Evolutionary conservation across 208 protist genomes (phyloP).

Genomic region (Wallacemonas rigidus): DNA sequence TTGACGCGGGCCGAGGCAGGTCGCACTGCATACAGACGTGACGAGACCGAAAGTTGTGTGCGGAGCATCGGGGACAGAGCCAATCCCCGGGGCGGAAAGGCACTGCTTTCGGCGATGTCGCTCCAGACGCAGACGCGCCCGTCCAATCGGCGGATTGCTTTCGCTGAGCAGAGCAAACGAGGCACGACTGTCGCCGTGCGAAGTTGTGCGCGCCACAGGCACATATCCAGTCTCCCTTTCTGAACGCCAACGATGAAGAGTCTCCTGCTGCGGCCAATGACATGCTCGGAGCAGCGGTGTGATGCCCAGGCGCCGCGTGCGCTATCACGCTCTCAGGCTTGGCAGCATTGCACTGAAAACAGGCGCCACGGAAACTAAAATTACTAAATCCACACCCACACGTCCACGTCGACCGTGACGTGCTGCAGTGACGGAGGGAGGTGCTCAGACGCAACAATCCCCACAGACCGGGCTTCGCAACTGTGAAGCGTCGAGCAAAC

Average conservation of each 20-base stretch:
- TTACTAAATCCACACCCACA: slow-evolving; percentile 78
- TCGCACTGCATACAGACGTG: slow-evolving; percentile 34
- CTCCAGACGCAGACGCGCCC: neutral
- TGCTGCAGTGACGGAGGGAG: slow-evolving; percentile 1
- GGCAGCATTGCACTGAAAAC: slow-evolving; percentile 59
- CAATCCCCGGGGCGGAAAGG: slow-evolving; percentile 18
- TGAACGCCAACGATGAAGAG: slow-evolving; percentile 27
- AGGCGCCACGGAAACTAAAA: slow-evolving; percentile 54
- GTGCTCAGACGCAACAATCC: neutral
- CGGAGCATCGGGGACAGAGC: slow-evolving; percentile 29
- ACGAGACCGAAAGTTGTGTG: slow-evolving; percentile 54
- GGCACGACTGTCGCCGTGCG: slow-evolving; percentile 38
- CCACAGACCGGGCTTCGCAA: neutral
- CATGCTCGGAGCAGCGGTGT: no score
- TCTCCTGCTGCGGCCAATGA: slow-evolving; percentile 10
- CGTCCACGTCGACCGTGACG: slow-evolving; percentile 36
- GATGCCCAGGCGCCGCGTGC: neutral
- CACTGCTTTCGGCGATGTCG: neutral
- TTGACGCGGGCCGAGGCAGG: neutral
- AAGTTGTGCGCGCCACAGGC: slow-evolving; percentile 79
- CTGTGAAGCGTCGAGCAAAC: no score
- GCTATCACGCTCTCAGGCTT: slow-evolving; percentile 12
- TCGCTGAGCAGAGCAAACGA: slow-evolving; percentile 30
- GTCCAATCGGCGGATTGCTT: slow-evolving; percentile 1
- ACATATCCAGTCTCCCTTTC: slow-evolving; percentile 73